phyloP scores from a whole-genome alignment of 2,329 filamentous ascomycete species.

The Grosmannia penicillata region DNA sequence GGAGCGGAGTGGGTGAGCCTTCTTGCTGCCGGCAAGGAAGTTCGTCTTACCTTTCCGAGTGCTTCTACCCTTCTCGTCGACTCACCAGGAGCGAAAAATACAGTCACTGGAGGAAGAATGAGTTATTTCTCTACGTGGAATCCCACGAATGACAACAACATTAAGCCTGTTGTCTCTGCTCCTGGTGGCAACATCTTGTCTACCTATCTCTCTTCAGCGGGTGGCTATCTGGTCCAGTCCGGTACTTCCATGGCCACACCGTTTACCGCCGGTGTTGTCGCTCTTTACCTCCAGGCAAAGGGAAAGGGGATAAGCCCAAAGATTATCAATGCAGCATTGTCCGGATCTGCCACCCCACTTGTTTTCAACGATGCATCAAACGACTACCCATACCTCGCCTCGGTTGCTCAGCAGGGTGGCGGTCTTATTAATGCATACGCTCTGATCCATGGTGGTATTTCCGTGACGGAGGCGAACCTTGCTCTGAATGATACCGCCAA shows the following conservation, averaged over 20 bases:
- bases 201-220: conserved; percentile 27
- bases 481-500: conserved; percentile 51
- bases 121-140: conserved; percentile 28
- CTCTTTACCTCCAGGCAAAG: conserved; percentile 32
- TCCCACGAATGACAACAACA: conserved; percentile 28
- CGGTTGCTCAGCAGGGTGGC: conserved; percentile 44
- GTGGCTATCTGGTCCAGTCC: conserved; percentile 30
- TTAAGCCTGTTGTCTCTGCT: conserved; percentile 32
- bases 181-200: conserved; percentile 36
- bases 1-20: conserved; percentile 30
- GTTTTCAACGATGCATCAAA: conserved; percentile 29
- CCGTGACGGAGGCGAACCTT: conserved; percentile 36
- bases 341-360: no score
- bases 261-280: conserved; percentile 29
- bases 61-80: conserved; percentile 7
- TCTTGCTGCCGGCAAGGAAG: conserved; percentile 20
- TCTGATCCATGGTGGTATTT: conserved; percentile 27
- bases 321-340: conserved; percentile 16
- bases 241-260: conserved; percentile 41
- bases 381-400: conserved; percentile 27
- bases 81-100: conserved; percentile 22
- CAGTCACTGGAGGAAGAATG: conserved; percentile 27
- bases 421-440: conserved; percentile 46
- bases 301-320: conserved; percentile 20
- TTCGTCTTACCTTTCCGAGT: background rate